Evolutionary conservation across 2,329 filamentous ascomycete genomes (phyloP), one percentile per base, ranked within the genome.

Genomic region (Fusarium burgessii): DNA sequence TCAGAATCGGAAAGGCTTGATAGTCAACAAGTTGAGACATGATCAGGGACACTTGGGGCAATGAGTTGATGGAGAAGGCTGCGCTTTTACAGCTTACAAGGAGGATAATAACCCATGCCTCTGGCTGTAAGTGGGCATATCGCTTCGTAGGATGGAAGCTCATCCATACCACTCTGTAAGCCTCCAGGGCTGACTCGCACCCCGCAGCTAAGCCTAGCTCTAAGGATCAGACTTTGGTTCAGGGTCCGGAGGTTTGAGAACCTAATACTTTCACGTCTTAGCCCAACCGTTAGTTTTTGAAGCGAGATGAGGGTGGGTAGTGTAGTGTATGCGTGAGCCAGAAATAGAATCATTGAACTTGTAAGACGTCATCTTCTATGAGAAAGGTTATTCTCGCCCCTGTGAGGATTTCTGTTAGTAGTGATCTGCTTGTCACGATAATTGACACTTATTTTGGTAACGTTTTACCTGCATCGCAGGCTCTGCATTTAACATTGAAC

Each of bases 301-400:
- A 67, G 45, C 69, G 69, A 72, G 69, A 72, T 72, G 66, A 72
- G 69, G 60, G 59, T 59, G 65, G 68, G n/a, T 18, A 23, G 45
- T 23, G 42, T 60, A 54, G 32, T 47, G 41, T 45, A 52, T 38
- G 51, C 50, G 41, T 45, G 42, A 43, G 52, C 69, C 66, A 70
- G 69, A 67, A 72, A 72, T 72, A 72, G 69, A 58, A 49, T 35
- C 38, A 33, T 68, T 33, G 13, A 50, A 56, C 36, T 49, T 29
- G 43, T 36, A 56, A 47, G 27, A 35, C 23, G 14, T 33, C 52
- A 68, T 27, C 32, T 38, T 10, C 20, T 40, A 32, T 38, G 25
- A 18, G 33, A 32, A 42, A 35, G 65, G 38, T 50, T 50, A 45
- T 27, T 40, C 27, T 54, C 35, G 58, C 40, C 41, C 42, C 50